Evolutionary conservation across 768 basidiomycete genomes (phyloP).

Genomic region (Hortiboletus flavorubellus): DNA sequence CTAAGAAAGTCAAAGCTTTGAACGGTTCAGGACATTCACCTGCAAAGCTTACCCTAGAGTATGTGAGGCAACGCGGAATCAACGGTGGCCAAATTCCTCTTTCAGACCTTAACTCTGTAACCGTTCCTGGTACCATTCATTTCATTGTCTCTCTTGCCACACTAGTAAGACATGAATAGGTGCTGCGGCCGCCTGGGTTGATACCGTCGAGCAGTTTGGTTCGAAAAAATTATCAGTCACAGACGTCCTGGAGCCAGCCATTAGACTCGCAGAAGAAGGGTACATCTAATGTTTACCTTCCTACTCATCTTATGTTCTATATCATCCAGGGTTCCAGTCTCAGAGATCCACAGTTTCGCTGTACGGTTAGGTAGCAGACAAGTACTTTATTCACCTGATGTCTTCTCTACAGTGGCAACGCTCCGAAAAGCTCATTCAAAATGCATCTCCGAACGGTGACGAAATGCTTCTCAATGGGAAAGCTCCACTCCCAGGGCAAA

Average conservation of each 20-base stretch:
- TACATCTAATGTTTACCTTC: conserved; percentile 26
- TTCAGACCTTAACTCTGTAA: conserved; percentile 86
- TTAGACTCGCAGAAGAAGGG: conserved; percentile 91
- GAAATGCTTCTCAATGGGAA: conserved; percentile 86
- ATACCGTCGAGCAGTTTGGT: conserved; percentile 81
- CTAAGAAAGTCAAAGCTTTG: conserved; percentile 79
- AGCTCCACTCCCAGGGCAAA: conserved; percentile 82
- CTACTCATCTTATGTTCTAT: neutral
- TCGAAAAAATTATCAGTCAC: conserved; percentile 58
- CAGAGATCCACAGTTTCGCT: conserved; percentile 67
- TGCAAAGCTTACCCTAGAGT: conserved; percentile 69
- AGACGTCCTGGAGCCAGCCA: conserved; percentile 86
- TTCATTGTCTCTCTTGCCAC: neutral
- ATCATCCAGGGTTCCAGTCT: conserved; percentile 69
- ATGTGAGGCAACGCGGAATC: conserved; percentile 67
- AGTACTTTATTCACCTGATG: neutral
- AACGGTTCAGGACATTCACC: conserved; percentile 94
- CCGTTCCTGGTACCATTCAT: conserved; percentile 60
- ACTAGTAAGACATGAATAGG: conserved; percentile 43
- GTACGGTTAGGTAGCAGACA: conserved; percentile 36
- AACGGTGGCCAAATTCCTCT: conserved; percentile 66
- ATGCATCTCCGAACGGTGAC: conserved; percentile 78
- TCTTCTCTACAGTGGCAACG: conserved; percentile 40
- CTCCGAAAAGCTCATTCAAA: conserved; percentile 66
- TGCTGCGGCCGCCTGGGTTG: conserved; percentile 94